Base-by-base conservation (phyloP, 192 early-diverging fungal genomes). In the Coemansia sp. region DNA sequence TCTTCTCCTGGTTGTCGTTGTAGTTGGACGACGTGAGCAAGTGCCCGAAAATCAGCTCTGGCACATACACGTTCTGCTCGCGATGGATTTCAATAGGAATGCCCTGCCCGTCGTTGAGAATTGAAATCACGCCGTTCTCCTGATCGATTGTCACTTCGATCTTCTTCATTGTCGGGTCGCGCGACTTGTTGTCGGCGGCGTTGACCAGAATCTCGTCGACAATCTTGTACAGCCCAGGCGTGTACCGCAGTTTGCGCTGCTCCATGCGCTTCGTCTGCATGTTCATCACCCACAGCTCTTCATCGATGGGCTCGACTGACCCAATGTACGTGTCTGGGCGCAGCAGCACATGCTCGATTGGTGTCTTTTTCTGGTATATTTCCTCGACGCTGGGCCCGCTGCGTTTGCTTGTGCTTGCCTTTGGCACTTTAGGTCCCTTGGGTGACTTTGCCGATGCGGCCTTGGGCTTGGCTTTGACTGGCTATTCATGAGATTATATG, bases 191-290 rank as follows among this genome's bases (percentile, higher is more conserved):
- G 68, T 98, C 94, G 48, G 91, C 92, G 45, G 93, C 94, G 72
- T 97, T 99, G 19, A 99, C 95, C 11, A 99, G 82, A 63, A 99
- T 97, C 75, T 99, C 97, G 71, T 99, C 97, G 39, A 97, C 92
- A 64, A 99, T 99, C 74, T 99, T 99, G 80, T 95, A 98, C 17
- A 99, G 68, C 51, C 95, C 97, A 37, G 91, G 91, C 3, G 93
- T 93, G 78, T 87, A 91, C 1, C 63, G 87, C 27, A 94, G 86
- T 10, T 85, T 73, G 51, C 88, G 85, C 55, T 86, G 83, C 24
- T 79, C 83, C 67, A 88, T 84, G 56, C 75, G 83, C 74, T 88
- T 84, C 19, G 66, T 69, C 10, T 84, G 81, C 11, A 81, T 72
- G 59, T 95, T 89, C 60, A 88, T 91, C 2, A 98, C 86, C 97